Base-by-base conservation (phyloP, 164 flowering plant genomes). In the Vitis rupestris region DNA sequence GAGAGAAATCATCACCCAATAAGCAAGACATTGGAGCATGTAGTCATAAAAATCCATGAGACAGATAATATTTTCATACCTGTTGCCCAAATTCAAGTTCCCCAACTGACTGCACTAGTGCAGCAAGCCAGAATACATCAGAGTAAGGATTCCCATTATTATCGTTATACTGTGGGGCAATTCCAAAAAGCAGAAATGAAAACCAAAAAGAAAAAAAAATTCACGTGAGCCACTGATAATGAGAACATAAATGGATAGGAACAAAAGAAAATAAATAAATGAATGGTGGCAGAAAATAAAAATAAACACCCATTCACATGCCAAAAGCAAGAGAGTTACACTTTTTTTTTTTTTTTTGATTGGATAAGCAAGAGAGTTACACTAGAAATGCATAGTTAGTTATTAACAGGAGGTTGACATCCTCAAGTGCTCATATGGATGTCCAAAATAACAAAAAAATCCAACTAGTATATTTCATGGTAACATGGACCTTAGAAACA, bases 31-130 rank as follows among this genome's bases (percentile, higher is more conserved):
- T 14, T 4, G 3, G 61, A 0, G 23, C 31, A 23, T 16, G 51
- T 68, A 54, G 55, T 17, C 9, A 3, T 44, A 4, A 11, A 66
- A 66, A 53, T 37, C 48, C 30, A 27, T 66, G 56, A 65, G 14
- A 72, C 63, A 9, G 47, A 68, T 57, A 19, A 7, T 47, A 30
- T 50, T 44, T 30, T 78, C 82, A 58, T 51, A 95, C 98, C 98
- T 95, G 97, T 67, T 83, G 93, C 50, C 98, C 99, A 82, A 93
- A 95, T 76, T 95, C 99, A 65, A 95, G 97, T 69, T 87, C 91
- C 64, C 99, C 97, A 78, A 90, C 78, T 3, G 98, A 83, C 74
- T 91, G 87, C 19, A 95, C 87, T 66, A 95, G 73, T 64, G 91
- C 89, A 80, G 93, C 89, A 58, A 95, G 86, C 99, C 98, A 95